Conservation (phyloP, 805 yeast species). For the Metschnikowia similis region DNA sequence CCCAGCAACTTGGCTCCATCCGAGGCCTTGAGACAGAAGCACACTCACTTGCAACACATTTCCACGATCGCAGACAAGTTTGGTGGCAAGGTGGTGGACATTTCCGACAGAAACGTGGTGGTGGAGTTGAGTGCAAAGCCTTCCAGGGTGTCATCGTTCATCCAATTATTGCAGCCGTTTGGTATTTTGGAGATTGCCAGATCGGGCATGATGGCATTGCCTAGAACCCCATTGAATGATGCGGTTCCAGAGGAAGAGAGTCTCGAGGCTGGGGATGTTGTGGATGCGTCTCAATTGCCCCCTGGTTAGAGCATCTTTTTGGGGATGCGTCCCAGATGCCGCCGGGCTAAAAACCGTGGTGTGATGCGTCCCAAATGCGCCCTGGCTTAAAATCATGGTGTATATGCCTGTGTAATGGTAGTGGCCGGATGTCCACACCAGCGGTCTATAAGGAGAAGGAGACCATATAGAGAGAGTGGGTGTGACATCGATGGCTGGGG, state of each 20-base stretch:
- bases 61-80: conserved; percentile 76
- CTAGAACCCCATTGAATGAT: conserved; percentile 83
- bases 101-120: conserved; percentile 88
- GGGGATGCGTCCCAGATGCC: neutral
- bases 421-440: too few species aligned
- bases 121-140: conserved; percentile 96
- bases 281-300: conserved; percentile 86
- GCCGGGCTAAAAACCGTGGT: too few species aligned
- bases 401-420: too few species aligned
- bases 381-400: too few species aligned
- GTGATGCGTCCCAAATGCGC: too few species aligned
- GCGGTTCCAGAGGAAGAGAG: conserved; percentile 47
- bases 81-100: conserved; percentile 90
- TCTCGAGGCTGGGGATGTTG: conserved; percentile 60
- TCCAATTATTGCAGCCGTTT: conserved; percentile 88
- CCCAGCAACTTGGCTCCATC: conserved; percentile 87
- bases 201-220: conserved; percentile 98
- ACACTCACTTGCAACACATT: conserved; percentile 80
- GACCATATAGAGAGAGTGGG: too few species aligned
- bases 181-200: conserved; percentile 95
- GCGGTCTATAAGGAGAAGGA: too few species aligned
- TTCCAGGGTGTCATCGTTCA: conserved; percentile 77
- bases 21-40: conserved; percentile 92
- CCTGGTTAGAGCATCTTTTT: conserved; percentile 60
- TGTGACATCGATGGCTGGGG: too few species aligned